Evolutionary conservation across 306 rosid genomes (phyloP).

Genomic region (Ammopiptanthus mongolicus): DNA sequence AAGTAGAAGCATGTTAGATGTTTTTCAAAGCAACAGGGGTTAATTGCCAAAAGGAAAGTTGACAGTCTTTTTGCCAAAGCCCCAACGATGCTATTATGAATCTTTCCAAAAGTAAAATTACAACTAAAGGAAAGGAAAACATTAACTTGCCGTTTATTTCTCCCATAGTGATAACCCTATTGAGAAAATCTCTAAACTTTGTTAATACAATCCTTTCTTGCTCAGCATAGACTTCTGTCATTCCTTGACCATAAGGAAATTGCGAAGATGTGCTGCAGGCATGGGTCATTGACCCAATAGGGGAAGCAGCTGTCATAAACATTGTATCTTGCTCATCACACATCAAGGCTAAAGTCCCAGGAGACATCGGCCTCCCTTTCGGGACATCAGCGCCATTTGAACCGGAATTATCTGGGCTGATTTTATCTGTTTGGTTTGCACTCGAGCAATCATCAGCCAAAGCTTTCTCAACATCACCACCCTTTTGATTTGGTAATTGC

Average conservation of each 20-base stretch:
- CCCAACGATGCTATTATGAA: neutral
- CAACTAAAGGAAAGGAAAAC: constrained; percentile 6
- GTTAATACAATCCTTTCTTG: constrained; percentile 83
- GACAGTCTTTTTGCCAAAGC: neutral
- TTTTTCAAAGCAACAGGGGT: constrained; percentile 4
- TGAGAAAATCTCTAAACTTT: constrained; percentile 79
- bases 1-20: neutral
- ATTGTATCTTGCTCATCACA: constrained; percentile 93
- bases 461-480: constrained; percentile 54
- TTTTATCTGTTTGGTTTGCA: constrained; percentile 66
- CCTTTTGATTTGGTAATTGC: constrained; percentile 53
- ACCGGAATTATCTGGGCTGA: constrained; percentile 57
- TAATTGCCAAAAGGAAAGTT: constrained; percentile 7
- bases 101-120: constrained; percentile 9
- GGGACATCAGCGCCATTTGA: constrained; percentile 70
- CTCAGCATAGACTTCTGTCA: constrained; percentile 71
- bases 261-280: constrained; percentile 61
- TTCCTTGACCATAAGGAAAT: constrained; percentile 67
- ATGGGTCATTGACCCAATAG: constrained; percentile 48
- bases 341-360: constrained; percentile 97
- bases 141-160: constrained; percentile 85
- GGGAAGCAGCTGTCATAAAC: constrained; percentile 76
- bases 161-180: constrained; percentile 88
- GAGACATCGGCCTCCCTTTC: constrained; percentile 89
- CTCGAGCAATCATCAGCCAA: constrained; percentile 67